Conservation (phyloP, 2,329 filamentous ascomycete genomes). For the Scedosporium dehoogii region DNA sequence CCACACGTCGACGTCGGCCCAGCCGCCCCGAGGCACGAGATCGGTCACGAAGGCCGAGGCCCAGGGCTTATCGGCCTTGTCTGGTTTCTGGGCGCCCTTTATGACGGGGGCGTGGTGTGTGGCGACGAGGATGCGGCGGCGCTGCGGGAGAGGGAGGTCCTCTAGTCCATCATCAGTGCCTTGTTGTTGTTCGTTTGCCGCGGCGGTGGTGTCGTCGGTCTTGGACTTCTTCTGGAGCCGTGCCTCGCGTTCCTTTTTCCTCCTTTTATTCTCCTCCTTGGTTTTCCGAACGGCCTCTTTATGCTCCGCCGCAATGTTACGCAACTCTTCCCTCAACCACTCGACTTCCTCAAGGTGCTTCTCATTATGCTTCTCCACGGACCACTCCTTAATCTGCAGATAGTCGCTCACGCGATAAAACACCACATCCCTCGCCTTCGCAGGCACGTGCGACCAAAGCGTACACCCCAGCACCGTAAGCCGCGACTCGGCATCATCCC, state of each 20-base stretch:
- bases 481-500: conserved; percentile 22
- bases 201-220: not conserved
- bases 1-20: conserved; percentile 24
- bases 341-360: conserved; percentile 34
- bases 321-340: conserved; percentile 37
- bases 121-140: conserved; percentile 32
- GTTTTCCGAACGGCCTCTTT: not conserved
- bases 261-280: not conserved
- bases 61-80: conserved; percentile 35
- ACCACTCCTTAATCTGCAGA: conserved; percentile 41
- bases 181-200: too few relatives aligned
- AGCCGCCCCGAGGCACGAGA: conserved; percentile 14
- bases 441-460: conserved; percentile 42
- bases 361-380: conserved; percentile 35
- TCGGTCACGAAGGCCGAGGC: conserved; percentile 44
- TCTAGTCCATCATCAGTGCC: not conserved
- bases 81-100: conserved; percentile 35
- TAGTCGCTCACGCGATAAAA: conserved; percentile 41
- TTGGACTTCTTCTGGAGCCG: not conserved
- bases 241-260: not conserved
- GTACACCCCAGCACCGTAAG: conserved; percentile 48
- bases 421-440: conserved; percentile 27
- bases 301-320: conserved; percentile 10
- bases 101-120: conserved; percentile 50
- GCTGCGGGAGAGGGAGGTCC: not conserved